Conservation (phyloP, 208 protist genomes). For the Trypanosoma cruzi region DNA sequence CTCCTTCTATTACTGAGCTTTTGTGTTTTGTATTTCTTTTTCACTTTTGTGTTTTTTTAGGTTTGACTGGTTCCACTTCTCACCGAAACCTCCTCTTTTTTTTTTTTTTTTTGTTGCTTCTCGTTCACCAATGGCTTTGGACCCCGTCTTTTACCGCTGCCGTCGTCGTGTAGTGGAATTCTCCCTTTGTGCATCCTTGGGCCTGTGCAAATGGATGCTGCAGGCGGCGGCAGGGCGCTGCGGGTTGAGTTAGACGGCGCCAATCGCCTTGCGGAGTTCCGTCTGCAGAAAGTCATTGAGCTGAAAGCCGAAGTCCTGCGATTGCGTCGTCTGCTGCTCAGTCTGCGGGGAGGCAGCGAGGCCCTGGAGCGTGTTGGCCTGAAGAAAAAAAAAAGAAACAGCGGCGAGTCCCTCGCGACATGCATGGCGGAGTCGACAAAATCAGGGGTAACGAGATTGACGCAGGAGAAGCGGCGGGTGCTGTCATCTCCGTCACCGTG, state of each 20-base stretch:
- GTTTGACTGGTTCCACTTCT: constrained; percentile 20
- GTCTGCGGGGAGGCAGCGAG: constrained; percentile 13
- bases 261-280: constrained; percentile 22
- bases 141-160: neutral
- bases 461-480: neutral
- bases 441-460: neutral
- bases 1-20: neutral
- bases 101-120: neutral
- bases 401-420: neutral
- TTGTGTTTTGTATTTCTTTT: too few relatives aligned
- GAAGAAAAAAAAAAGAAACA: neutral
- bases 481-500: constrained; percentile 1
- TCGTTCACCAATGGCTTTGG: neutral
- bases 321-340: constrained; percentile 17
- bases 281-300: constrained; percentile 28
- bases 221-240: neutral
- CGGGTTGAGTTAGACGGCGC: constrained; percentile 17
- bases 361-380: neutral
- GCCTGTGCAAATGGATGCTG: neutral
- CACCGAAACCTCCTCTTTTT: neutral
- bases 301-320: constrained; percentile 20
- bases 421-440: neutral
- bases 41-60: neutral
- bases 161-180: neutral
- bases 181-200: neutral